Conservation (phyloP, 345 rosid species). For the Gossypium herbaceum region DNA sequence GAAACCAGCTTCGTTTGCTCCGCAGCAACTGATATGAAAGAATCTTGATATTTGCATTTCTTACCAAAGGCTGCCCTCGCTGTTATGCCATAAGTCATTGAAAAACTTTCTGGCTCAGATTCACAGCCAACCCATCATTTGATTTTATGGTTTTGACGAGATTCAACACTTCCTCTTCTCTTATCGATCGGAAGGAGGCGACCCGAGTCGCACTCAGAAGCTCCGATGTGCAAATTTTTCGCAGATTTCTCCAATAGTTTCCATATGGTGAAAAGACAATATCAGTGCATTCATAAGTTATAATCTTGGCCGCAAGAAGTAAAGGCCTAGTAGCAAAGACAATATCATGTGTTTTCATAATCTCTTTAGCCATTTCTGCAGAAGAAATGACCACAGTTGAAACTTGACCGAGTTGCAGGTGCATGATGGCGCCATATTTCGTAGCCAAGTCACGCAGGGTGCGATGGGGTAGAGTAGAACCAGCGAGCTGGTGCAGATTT, state of each 20-base stretch:
- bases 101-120: not conserved
- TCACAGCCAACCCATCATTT: not conserved
- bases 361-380: not conserved
- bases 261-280: conserved; percentile 7
- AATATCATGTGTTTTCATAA: not conserved
- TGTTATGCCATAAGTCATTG: not conserved
- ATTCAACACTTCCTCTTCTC: conserved; percentile 2
- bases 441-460: not conserved
- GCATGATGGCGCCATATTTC: not conserved
- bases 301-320: not conserved
- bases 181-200: not conserved
- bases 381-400: conserved; percentile 4
- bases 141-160: not conserved
- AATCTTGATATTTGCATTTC: not conserved
- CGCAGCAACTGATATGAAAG: not conserved
- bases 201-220: not conserved
- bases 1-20: not conserved
- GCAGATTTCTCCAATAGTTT: conserved; percentile 5
- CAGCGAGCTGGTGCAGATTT: not conserved
- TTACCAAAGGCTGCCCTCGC: conserved; percentile 1
- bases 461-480: not conserved
- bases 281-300: not conserved
- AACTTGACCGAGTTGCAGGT: not conserved
- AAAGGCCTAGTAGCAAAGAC: not conserved
- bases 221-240: not conserved